Evolutionary conservation across 1,284 basidiomycete species (phyloP).

Genomic region (Flammula alnicola): DNA sequence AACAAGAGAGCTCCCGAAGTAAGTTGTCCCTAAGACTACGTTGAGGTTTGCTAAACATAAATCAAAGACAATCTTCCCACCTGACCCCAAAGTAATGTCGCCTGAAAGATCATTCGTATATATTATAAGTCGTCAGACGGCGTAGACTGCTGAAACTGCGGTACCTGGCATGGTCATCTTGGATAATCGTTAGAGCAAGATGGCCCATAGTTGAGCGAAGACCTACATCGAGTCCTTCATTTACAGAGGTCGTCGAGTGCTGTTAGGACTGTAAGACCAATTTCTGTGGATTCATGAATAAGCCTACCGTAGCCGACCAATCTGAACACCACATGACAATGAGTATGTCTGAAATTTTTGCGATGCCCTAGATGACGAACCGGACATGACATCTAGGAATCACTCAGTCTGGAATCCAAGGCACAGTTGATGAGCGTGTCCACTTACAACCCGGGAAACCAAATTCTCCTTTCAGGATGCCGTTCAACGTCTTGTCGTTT

Average conservation of each 20-base stretch:
- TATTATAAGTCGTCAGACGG: too few species aligned
- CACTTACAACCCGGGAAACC: slow-evolving; percentile 74
- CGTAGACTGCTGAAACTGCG: too few species aligned
- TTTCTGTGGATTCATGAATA: background rate
- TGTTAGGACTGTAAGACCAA: slow-evolving; percentile 12
- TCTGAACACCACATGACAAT: slow-evolving; percentile 26
- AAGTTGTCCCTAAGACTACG: slow-evolving; percentile 37
- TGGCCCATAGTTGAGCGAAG: background rate
- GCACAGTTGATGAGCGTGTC: too few species aligned
- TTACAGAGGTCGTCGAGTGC: slow-evolving; percentile 50
- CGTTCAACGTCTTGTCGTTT: slow-evolving; percentile 70
- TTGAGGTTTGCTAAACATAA: background rate
- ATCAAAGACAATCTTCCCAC: slow-evolving; percentile 21
- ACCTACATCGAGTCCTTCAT: slow-evolving; percentile 65
- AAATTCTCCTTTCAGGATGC: slow-evolving; percentile 74
- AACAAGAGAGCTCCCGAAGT: slow-evolving; percentile 57
- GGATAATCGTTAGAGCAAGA: background rate
- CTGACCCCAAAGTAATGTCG: slow-evolving; percentile 46
- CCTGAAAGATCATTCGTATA: slow-evolving; percentile 33
- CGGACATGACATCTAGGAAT: slow-evolving; percentile 62
- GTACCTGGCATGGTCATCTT: slow-evolving; percentile 64
- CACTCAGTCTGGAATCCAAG: too few species aligned
- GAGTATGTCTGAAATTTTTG: background rate
- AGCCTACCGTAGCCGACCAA: slow-evolving; percentile 41
- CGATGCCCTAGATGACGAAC: slow-evolving; percentile 30